phyloP scores from a whole-genome alignment of 129 eudicot species.

The Logfia minima region DNA sequence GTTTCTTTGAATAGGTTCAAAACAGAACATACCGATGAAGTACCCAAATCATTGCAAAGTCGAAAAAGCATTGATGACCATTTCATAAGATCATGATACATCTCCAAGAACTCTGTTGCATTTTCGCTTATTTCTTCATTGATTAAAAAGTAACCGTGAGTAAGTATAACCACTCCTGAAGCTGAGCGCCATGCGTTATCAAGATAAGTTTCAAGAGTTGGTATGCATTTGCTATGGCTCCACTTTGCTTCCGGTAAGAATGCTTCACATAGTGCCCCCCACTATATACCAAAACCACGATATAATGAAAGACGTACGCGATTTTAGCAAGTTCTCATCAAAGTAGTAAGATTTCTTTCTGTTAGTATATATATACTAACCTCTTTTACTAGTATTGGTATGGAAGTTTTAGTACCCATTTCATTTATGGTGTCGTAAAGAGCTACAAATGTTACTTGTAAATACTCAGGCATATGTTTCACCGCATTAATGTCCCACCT shows the following conservation, averaged over 20 bases:
- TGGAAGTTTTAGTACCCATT: conserved; percentile 28
- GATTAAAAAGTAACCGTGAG: conserved; percentile 29
- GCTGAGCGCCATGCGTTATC: conserved; percentile 35
- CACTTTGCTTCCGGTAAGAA: conserved; percentile 47
- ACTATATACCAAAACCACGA: neutral
- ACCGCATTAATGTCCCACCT: conserved; percentile 50
- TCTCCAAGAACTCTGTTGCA: conserved; percentile 12
- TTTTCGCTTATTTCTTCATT: conserved; percentile 20
- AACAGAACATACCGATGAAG: conserved; percentile 27
- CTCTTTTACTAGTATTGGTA: conserved; percentile 23
- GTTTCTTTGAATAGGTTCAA: neutral
- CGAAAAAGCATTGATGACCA: conserved; percentile 53
- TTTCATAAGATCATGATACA: conserved; percentile 34
- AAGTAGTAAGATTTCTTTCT: neutral
- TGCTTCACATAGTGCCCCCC: conserved; percentile 36
- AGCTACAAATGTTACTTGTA: conserved; percentile 36
- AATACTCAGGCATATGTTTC: conserved; percentile 38
- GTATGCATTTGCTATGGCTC: conserved; percentile 22
- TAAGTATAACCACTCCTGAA: conserved; percentile 33
- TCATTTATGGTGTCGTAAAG: conserved; percentile 42
- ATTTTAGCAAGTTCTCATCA: too few relatives aligned
- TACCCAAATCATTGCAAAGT: conserved; percentile 42
- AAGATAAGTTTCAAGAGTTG: conserved; percentile 29
- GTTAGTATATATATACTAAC: neutral
- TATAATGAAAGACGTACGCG: neutral